Evolutionary conservation across 441 rosid genomes (phyloP).

Genomic region (Bocquillonia castaneifolia): DNA sequence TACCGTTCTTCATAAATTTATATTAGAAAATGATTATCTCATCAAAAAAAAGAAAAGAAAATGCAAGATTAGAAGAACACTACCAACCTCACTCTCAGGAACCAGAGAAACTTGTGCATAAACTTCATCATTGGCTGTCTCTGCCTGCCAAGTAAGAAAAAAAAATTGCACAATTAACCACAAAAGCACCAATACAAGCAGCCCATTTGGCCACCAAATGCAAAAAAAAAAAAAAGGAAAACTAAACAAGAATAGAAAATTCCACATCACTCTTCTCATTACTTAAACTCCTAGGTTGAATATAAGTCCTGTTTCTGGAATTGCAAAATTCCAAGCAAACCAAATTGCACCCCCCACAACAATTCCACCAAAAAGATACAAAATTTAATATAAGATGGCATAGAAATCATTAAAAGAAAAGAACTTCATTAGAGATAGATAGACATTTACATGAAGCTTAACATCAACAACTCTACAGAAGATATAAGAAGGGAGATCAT

Average conservation of each 20-base stretch:
- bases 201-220: neutral
- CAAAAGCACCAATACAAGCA: constrained; percentile 12
- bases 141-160: constrained; percentile 53
- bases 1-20: neutral
- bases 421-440: neutral
- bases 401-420: neutral
- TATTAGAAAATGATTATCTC: too few relatives aligned
- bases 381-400: neutral
- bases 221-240: neutral
- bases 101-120: constrained; percentile 80
- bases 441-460: constrained; percentile 71
- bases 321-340: constrained; percentile 4
- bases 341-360: constrained; percentile 1
- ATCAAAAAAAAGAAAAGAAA: too few relatives aligned
- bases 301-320: constrained; percentile 12
- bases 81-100: constrained; percentile 71
- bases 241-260: too few relatives aligned
- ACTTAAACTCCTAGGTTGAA: neutral
- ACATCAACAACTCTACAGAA: constrained; percentile 91
- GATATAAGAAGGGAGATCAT: constrained; percentile 66
- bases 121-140: constrained; percentile 78
- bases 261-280: neutral
- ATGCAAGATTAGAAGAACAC: constrained; percentile 22
- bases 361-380: constrained; percentile 8
- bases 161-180: constrained; percentile 15